phyloP scores from a whole-genome alignment of 2,329 filamentous ascomycete genomes.

The Rhexocercosporidium sp. region DNA sequence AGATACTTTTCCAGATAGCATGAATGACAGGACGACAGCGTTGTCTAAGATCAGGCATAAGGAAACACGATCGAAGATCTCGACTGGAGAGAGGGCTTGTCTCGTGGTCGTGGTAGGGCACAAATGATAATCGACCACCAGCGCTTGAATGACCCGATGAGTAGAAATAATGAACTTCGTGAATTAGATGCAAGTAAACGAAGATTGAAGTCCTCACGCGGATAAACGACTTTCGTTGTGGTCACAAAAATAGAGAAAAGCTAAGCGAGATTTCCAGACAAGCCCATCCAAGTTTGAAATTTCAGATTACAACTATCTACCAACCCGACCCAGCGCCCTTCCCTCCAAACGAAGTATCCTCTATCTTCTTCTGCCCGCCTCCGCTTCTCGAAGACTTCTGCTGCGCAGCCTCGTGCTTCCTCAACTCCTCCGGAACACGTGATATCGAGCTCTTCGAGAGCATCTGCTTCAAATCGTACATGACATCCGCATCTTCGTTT shows the following conservation, averaged over 20 bases:
- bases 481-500: slow-evolving; percentile 83
- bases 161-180: neutral
- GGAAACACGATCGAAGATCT: too few relatives aligned
- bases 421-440: slow-evolving; percentile 87
- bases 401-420: slow-evolving; percentile 90
- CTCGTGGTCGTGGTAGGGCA: neutral
- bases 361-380: slow-evolving; percentile 52
- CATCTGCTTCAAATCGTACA: slow-evolving; percentile 97
- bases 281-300: neutral
- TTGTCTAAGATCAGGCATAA: too few relatives aligned
- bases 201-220: neutral
- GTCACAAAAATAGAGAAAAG: neutral
- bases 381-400: slow-evolving; percentile 66
- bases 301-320: neutral
- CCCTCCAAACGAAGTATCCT: slow-evolving; percentile 46
- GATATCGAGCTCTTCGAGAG: slow-evolving; percentile 87
- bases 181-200: neutral
- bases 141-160: neutral
- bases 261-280: neutral
- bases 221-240: neutral
- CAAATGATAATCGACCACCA: neutral
- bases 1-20: too few relatives aligned
- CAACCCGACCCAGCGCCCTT: slow-evolving; percentile 42
- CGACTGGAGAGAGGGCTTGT: neutral
- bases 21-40: too few relatives aligned